Base-by-base conservation (phyloP, 345 rosid species). In the Mangifera indica region DNA sequence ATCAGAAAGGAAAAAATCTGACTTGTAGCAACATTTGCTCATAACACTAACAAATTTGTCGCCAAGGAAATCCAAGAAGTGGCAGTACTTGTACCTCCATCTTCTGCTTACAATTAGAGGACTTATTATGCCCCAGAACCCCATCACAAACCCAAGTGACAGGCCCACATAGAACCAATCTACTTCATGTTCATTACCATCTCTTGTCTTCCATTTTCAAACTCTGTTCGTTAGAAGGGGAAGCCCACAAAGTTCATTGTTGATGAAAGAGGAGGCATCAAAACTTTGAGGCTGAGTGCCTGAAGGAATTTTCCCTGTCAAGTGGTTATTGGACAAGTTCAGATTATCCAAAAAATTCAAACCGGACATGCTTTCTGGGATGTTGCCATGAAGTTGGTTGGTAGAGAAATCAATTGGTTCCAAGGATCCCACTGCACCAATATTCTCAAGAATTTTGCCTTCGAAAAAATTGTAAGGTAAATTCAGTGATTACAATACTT, bases 71-170 rank as follows among this genome's bases (percentile, higher is more conserved):
- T 37, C 42, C 42, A 37, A 37, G 42, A 37, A 37, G 42, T 37
- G 42, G 42, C 42, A 37, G 42, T 37, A 37, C 63, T 80, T 37
- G 77, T 66, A 74, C 57, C 14, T 83, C 86, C 40, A 72, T 78
- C 68, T 61, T 84, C 6, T 11, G 29, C 2, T 24, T 7, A 59
- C 2, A 26, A 58, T 1, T 59, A 14, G 7, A 26, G 8, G 63
- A 7, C 63, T 20, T 13, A 26, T 26, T 14, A 60, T 5, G 7
- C 63, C 1, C 63, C 21, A 14, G 18, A 29, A 17, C 8, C 63
- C 63, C 40, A 32, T 42, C 21, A 29, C 22, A 15, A 60, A 60
- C 17, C 63, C 44, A 2, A 60, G 18, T 32, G 44, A 12, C 44
- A 60, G 29, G 63, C 63, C 29, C n/a, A 32, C 63, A 8, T 60